Evolutionary conservation across 2,329 filamentous ascomycete genomes (phyloP), one percentile per base, ranked within the genome.

Genomic region (Teratosphaeria pseudoeucalypti): DNA sequence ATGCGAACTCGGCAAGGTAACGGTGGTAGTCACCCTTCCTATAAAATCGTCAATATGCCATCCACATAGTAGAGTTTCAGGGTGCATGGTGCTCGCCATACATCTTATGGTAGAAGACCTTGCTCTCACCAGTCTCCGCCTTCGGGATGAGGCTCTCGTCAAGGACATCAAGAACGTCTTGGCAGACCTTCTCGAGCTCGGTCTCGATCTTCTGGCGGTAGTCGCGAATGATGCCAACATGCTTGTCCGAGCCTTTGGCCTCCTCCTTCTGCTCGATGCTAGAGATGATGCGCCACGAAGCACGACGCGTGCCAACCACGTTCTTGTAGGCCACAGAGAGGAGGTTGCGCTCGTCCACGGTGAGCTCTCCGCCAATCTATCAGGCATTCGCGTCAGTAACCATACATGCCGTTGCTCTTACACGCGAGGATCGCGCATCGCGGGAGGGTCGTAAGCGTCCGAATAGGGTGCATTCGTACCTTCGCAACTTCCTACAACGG

Each of bases 101-200:
- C 92, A 97, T 97, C 87, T 97, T 97, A 88, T 96, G 92, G 83
- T 97, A 97, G 80, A 97, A 97, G 76, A 97, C 92, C 87, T 96
- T 97, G 77, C 91, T 96, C 84, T 97, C 92, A 81, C 92, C 92
- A 68, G 90, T 88, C 79, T 94, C 88, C 75, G 92, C 92, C 79
- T 94, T 92, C 78, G 92, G 92, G 75, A 97, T 97, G 73, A 97
- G 83, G 75, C 86, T 87, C 74, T 96, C 83, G 77, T 96, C 92
- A 67, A 97, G 84, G 70, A 97, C 92, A 72, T 96, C 88, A 70
- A 97, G 88, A 70, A 96, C 90, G 81, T 97, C 92, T 81, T 96
- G 86, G 85, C 92, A 97, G 79, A 96, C 90, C 82, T 92, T 89
- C 85, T 94, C 92, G 71, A 97, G 87, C 83, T 97, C 92, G 72